phyloP scores from a whole-genome alignment of 768 basidiomycete species.

The Boletus sp. region DNA sequence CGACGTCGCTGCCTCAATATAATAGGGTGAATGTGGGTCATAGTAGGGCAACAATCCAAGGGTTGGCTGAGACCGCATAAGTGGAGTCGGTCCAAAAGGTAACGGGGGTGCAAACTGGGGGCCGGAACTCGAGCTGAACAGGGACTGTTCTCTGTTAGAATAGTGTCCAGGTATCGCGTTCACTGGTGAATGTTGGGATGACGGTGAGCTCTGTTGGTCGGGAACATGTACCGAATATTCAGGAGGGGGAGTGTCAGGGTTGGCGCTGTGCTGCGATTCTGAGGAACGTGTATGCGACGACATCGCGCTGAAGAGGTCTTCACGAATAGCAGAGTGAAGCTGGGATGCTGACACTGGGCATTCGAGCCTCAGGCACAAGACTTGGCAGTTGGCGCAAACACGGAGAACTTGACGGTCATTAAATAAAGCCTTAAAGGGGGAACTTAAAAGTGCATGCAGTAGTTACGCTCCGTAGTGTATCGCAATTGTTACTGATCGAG shows the following conservation, averaged over 20 bases:
- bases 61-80: slow-evolving; percentile 35
- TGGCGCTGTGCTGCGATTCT: slow-evolving; percentile 19
- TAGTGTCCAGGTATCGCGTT: slow-evolving; percentile 14
- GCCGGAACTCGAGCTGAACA: slow-evolving; percentile 15
- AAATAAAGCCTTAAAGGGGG: neutral
- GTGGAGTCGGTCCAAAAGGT: slow-evolving; percentile 41
- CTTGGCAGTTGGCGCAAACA: neutral
- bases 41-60: slow-evolving; percentile 40
- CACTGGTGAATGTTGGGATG: slow-evolving; percentile 18
- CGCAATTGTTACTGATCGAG: neutral
- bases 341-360: neutral
- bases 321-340: neutral
- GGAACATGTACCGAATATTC: slow-evolving; percentile 25
- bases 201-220: slow-evolving; percentile 12
- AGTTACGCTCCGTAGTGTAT: neutral
- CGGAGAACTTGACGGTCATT: neutral
- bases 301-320: slow-evolving; percentile 5
- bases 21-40: slow-evolving; percentile 41
- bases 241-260: slow-evolving; percentile 31
- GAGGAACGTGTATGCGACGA: slow-evolving; percentile 11
- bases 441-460: neutral
- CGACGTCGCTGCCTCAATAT: slow-evolving; percentile 35
- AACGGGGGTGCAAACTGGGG: slow-evolving; percentile 19
- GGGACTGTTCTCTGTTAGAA: slow-evolving; percentile 11
- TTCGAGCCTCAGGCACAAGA: neutral